Percentiles rank a stretch among this genome's conserved stretches.
Conservation (phyloP, 2,329 filamentous ascomycete genomes). For the Ophiostoma novo-ulmi region DNA sequence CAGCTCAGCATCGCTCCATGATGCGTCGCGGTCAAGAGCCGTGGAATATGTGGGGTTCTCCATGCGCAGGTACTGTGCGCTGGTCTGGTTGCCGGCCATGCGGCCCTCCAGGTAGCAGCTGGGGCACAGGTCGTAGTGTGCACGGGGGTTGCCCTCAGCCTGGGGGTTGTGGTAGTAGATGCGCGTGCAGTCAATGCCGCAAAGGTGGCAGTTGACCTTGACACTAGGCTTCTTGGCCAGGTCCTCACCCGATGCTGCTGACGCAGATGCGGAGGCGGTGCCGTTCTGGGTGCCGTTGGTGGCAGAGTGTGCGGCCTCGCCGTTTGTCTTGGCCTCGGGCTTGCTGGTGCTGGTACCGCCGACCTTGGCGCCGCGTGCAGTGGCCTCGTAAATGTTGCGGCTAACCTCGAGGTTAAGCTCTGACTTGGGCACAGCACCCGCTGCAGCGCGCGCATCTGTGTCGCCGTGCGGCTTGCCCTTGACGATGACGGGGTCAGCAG, state of each 20-base stretch:
- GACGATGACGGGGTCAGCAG: conserved; percentile 64
- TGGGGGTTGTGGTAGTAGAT: conserved; percentile 57
- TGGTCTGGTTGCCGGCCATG: conserved; percentile 72
- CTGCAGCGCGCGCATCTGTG: conserved; percentile 69
- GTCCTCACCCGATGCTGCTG: conserved; percentile 49
- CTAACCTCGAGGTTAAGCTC: conserved; percentile 90
- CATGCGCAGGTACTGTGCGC: conserved; percentile 78
- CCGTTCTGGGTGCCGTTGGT: conserved; percentile 56
- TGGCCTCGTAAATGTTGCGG: conserved; percentile 91
- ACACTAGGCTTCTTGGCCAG: conserved; percentile 60
- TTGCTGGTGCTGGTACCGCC: conserved; percentile 51
- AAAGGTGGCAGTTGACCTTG: conserved; percentile 80
- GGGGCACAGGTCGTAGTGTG: conserved; percentile 84
- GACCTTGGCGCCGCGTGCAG: conserved; percentile 69
- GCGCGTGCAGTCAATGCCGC: conserved; percentile 78
- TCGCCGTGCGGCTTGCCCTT: conserved; percentile 56
- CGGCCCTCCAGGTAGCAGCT: conserved; percentile 83
- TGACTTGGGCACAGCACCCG: conserved; percentile 62
- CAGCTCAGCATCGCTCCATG: conserved; percentile 87
- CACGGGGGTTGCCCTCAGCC: conserved; percentile 55
- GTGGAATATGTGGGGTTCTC: conserved; percentile 81
- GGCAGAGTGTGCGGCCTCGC: conserved; percentile 53
- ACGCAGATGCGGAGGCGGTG: conserved; percentile 16
- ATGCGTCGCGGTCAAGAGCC: conserved; percentile 74
- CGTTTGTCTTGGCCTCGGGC: conserved; percentile 66